Base-by-base conservation (phyloP, 1,284 basidiomycete genomes). In the Leucoagaricus sp. region DNA sequence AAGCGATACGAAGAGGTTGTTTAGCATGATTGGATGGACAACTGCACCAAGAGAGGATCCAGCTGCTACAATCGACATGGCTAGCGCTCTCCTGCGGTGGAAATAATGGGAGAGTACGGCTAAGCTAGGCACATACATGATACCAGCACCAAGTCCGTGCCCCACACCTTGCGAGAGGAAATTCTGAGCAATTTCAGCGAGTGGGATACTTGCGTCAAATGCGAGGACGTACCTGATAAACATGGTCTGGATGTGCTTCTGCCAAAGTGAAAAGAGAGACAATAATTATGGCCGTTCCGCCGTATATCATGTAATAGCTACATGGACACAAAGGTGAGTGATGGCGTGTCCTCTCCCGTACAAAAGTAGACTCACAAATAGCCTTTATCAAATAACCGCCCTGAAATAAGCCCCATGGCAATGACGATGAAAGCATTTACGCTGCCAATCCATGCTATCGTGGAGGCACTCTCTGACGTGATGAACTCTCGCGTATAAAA, bases 21-120 rank as follows among this genome's bases (percentile, higher is more conserved):
- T 75, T 4, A 78, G 63, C 63, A 79, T 66, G 49, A 78, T 70
- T 26, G 75, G 60, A 45, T 59, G 58, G 25, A 65, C 25, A 8
- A 60, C 44, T 5, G 62, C 56, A 5, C 69, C 70, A 25, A 71
- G 51, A 6, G 69, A 66, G 13, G 68, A 61, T 9, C 69, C 71
- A 1, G 77, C 71, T 17, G 74, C 75, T 15, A 76, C 77, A 49
- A 83, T 70, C 10, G 76, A 76, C 31, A 75, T 79, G 0, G 77
- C 79, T n/a, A 80, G 68, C 0, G 79, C 68, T 23, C 78, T 71
- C 29, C 69, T 71, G 10, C 60, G 61, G 19, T 67, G 67, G 63
- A 80, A 82, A 64, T 81, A 77, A 58, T 81, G 79, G 0, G 71
- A 69, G n/a, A 77, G 68, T 58, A 82, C 72, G 28, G 73, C 74